Percentiles rank a stretch among this genome's conserved stretches.
Evolutionary conservation across 2,329 filamentous ascomycete species (phyloP).

Genomic region (Sclerotinia borealis): DNA sequence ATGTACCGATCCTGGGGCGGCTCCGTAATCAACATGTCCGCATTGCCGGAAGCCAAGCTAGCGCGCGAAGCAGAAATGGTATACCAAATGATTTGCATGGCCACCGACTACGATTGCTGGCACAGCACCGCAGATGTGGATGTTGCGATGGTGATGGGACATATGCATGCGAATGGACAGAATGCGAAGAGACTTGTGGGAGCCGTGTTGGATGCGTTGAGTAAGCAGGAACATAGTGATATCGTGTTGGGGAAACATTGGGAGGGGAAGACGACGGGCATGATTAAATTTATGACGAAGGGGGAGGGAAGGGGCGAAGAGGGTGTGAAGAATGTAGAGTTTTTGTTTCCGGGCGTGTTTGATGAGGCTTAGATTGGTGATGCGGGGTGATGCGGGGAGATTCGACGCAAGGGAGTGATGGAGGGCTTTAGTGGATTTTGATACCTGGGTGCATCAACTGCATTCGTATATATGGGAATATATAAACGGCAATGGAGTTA

Average conservation of each 20-base stretch:
- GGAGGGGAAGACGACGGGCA: constrained; percentile 68
- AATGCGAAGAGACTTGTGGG: constrained; percentile 83
- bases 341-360: constrained; percentile 68
- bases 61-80: constrained; percentile 93
- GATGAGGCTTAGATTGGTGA: neutral
- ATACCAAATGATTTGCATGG: constrained; percentile 99
- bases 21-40: constrained; percentile 97
- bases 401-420: neutral
- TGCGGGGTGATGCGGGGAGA: neutral
- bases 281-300: constrained; percentile 76
- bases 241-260: constrained; percentile 77
- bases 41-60: constrained; percentile 90
- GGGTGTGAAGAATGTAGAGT: constrained; percentile 73
- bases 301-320: constrained; percentile 65
- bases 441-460: constrained; percentile 3
- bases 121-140: constrained; percentile 76
- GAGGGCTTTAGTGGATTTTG: neutral
- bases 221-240: constrained; percentile 68
- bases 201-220: constrained; percentile 80
- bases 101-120: constrained; percentile 99
- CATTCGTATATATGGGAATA: neutral
- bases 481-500: neutral
- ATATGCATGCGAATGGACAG: constrained; percentile 88
- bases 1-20: constrained; percentile 94
- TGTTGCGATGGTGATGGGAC: constrained; percentile 93